Percentiles rank a stretch among this genome's conserved stretches.
These are phyloP conservation scores for Astragalus membranaceus DNA, from an alignment of 306 rosid species.

Conservation along the genomic window DNA sequence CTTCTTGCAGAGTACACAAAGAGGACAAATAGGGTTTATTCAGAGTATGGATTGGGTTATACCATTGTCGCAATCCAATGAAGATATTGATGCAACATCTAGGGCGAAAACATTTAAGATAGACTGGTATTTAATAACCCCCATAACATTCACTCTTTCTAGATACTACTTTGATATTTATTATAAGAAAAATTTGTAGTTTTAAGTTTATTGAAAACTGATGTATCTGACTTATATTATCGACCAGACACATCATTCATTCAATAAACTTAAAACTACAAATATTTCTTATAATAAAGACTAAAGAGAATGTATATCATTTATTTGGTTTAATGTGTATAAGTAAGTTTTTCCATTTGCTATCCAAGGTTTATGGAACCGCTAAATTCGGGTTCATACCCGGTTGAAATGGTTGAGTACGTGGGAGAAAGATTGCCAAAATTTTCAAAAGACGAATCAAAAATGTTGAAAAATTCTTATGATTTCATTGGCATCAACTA, in stretches of 20 bases:
- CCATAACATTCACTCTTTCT: neutral
- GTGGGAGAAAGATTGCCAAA: neutral
- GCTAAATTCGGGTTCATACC: slow-evolving; percentile 31
- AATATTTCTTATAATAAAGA: no score
- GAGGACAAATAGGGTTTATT: slow-evolving; percentile 32
- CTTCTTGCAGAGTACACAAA: slow-evolving; percentile 9
- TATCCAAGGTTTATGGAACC: neutral
- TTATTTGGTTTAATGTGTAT: neutral
- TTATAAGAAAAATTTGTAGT: no score
- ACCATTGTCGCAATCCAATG: slow-evolving; percentile 17
- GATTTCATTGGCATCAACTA: neutral
- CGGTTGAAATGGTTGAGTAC: neutral
- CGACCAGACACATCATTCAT: no score
- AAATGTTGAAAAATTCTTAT: neutral
- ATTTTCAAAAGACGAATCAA: neutral
- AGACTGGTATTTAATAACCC: slow-evolving; percentile 21
- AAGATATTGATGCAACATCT: slow-evolving; percentile 20
- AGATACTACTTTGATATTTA: no score
- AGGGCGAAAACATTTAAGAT: slow-evolving; percentile 15
- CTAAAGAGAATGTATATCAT: neutral
- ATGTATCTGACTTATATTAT: no score
- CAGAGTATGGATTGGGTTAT: slow-evolving; percentile 11
- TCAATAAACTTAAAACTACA: no score
- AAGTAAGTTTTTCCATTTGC: neutral
- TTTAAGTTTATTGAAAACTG: no score